These are phyloP conservation scores for Backusella westeae DNA, from an alignment of 192 early-diverging fungal genomes.

Conservation along the genomic window DNA sequence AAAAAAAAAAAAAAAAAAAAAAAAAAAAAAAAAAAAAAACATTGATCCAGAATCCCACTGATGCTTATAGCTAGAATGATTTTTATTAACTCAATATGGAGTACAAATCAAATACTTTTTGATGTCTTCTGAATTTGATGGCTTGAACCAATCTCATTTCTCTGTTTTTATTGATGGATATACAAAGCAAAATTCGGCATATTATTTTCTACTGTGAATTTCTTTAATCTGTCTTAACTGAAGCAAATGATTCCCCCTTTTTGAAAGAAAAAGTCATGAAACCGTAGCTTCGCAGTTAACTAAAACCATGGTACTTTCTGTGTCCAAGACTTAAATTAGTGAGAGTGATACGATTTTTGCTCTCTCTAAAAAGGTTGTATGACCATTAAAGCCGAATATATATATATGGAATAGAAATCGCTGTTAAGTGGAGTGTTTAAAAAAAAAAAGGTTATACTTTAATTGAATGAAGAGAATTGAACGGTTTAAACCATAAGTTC, in stretches of 20 bases:
- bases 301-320: background rate
- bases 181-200: background rate
- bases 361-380: background rate
- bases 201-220: background rate
- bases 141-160: background rate
- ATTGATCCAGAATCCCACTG: background rate
- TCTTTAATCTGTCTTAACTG: background rate
- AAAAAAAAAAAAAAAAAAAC: too few species aligned
- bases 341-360: background rate
- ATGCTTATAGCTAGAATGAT: background rate
- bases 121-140: background rate
- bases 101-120: background rate
- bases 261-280: background rate
- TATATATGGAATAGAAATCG: background rate
- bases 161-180: background rate
- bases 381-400: background rate
- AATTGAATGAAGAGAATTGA: background rate
- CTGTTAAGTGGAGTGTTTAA: background rate
- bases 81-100: background rate
- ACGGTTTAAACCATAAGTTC: background rate
- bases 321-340: background rate
- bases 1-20: too few species aligned
- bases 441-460: background rate
- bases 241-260: background rate
- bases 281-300: background rate